Evolutionary conservation across 106 monocot species (phyloP), one percentile per base, ranked within the genome.

Genomic region (Acorus calamus): DNA sequence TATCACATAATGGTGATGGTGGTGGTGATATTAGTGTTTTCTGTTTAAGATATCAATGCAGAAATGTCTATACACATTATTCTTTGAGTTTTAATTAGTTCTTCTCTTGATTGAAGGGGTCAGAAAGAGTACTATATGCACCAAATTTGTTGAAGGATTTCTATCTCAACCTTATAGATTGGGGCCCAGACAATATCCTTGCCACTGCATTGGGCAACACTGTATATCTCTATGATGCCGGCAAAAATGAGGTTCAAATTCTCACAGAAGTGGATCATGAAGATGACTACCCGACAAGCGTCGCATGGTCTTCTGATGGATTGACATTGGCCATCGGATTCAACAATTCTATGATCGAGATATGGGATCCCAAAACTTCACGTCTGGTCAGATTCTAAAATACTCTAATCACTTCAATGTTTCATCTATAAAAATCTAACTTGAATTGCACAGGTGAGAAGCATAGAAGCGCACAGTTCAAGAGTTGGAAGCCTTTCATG

Each of bases 401-500:
- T 1, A 50, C 10, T 42, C 44, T 65, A 65, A 4, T 7, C 49
- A 52, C 60, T 59, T 13, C 6, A 8, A 48, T 47, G 47, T 11
- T 11, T 10, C n/a, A 57, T 57, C 47, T 53, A 48, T 44, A 14
- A 3, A 14, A 7, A 43, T 9, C 44, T 59, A 28, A 14, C 8
- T 28, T 49, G 51, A 11, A n/a, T 42, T 70, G 11, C 10, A 13
- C 67, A 79, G 79, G 47, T 69, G 53, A 57, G 69, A 69, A 62
- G 12, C 5, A 56, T 84, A 4, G 53, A 66, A 8, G 76, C 55
- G 11, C 79, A 79, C 47, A 68, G 2, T 10, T 67, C 42, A 4
- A 78, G 79, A 75, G 79, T 83, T 58, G 75, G 75, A 57, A 65
- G 72, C 49, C 83, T 83, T 59, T 76, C 74, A 3, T 79, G 83